phyloP scores from a whole-genome alignment of 805 yeast species.

The Dipodascus geniculatus region DNA sequence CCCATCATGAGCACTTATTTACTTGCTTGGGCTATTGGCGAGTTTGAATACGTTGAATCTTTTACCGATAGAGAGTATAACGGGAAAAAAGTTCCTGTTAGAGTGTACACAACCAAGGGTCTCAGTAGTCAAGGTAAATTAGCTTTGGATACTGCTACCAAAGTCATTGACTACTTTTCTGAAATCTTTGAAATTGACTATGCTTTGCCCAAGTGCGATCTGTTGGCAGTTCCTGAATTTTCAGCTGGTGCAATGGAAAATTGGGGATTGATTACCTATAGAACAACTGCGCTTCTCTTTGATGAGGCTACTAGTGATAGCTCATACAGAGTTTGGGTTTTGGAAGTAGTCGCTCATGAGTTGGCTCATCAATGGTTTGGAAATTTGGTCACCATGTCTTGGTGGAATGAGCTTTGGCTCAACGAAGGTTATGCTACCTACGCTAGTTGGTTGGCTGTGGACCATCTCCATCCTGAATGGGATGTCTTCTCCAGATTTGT shows the following conservation, averaged over 20 bases:
- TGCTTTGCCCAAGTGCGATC: constrained; percentile 73
- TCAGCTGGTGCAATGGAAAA: constrained; percentile 88
- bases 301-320: constrained; percentile 58
- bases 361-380: constrained; percentile 92
- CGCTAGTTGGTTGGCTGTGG: constrained; percentile 64
- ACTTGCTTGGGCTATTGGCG: constrained; percentile 64
- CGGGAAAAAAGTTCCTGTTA: constrained; percentile 48
- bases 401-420: constrained; percentile 91
- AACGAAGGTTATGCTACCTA: constrained; percentile 88
- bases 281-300: constrained; percentile 47
- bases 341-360: constrained; percentile 77
- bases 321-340: constrained; percentile 55
- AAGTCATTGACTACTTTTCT: constrained; percentile 55
- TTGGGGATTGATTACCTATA: constrained; percentile 72
- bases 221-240: constrained; percentile 68
- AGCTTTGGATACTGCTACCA: constrained; percentile 52
- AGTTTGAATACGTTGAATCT: constrained; percentile 48
- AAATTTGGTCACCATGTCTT: constrained; percentile 77
- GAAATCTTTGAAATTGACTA: constrained; percentile 55
- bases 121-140: constrained; percentile 49
- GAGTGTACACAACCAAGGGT: constrained; percentile 61
- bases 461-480: constrained; percentile 70
- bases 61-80: constrained; percentile 26
- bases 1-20: constrained; percentile 65
- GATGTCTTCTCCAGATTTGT: constrained; percentile 70